Conservation (phyloP, 2,329 filamentous ascomycete genomes). For the Hansfordia pulvinata region DNA sequence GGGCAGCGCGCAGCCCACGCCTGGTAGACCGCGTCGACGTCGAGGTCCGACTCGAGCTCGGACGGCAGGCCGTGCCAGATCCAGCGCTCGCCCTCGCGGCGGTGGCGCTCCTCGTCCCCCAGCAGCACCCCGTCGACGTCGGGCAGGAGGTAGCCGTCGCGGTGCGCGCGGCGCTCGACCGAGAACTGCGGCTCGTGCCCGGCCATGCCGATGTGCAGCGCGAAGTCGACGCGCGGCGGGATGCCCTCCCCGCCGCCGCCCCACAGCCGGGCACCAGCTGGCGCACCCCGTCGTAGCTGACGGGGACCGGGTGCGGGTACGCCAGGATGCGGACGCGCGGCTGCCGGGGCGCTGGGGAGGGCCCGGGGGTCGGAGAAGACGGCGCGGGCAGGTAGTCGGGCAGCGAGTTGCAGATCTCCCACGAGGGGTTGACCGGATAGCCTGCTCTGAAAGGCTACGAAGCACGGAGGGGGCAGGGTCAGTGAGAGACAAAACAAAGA, state of each 20-base stretch:
- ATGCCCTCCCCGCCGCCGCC: conserved; percentile 22
- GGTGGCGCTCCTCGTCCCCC: conserved; percentile 30
- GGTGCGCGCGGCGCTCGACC: conserved; percentile 56
- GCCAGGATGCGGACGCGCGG: conserved; percentile 47
- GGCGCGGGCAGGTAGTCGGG: conserved; percentile 46
- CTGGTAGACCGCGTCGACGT: conserved; percentile 39
- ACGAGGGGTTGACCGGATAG: conserved; percentile 66
- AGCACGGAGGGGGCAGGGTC: conserved; percentile 1
- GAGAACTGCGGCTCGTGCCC: conserved; percentile 49
- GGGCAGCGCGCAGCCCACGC: conserved; percentile 39
- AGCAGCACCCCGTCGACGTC: conserved; percentile 56
- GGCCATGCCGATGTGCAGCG: conserved; percentile 74
- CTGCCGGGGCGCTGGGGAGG: conserved; percentile 16
- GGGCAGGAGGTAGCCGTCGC: conserved; percentile 54
- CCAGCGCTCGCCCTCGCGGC: conserved; percentile 27
- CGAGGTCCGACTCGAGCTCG: conserved; percentile 42
- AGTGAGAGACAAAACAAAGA: conserved; percentile 2
- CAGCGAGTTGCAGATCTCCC: conserved; percentile 60
- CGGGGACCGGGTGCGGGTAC: conserved; percentile 54
- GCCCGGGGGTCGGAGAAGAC: conserved; percentile 24
- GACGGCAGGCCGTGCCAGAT: conserved; percentile 39
- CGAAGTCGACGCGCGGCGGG: too few relatives aligned
- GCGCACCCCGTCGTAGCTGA: conserved; percentile 56
- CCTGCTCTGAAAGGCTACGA: conserved; percentile 62
- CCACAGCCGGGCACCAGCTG: conserved; percentile 51